Evolutionary conservation across 1,284 basidiomycete genomes (phyloP).

Genomic region (Irpex lacteus): DNA sequence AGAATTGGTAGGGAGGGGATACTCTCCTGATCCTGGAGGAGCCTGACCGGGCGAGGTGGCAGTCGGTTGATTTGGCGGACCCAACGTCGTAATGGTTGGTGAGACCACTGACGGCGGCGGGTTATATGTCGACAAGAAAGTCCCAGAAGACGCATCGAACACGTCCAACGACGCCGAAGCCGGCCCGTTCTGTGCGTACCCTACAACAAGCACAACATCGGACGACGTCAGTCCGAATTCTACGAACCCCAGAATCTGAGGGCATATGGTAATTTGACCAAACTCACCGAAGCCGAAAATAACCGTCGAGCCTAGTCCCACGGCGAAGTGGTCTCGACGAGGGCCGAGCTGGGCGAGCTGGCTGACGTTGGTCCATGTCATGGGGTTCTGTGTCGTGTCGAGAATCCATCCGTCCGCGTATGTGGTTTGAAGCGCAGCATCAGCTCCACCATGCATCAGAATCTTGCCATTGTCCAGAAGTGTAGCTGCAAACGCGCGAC

Average conservation of each 20-base stretch:
- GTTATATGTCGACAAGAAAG: slow-evolving; percentile 40
- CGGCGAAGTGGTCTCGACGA: slow-evolving; percentile 72
- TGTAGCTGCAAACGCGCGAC: slow-evolving; percentile 66
- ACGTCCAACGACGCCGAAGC: slow-evolving; percentile 50
- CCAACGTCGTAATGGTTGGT: slow-evolving; percentile 37
- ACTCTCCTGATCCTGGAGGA: slow-evolving; percentile 10
- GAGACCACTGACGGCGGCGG: slow-evolving; percentile 35
- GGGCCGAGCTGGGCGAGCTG: slow-evolving; percentile 54
- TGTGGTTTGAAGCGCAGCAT: slow-evolving; percentile 50
- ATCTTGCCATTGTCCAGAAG: slow-evolving; percentile 53
- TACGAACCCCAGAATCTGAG: neutral
- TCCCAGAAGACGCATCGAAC: slow-evolving; percentile 42
- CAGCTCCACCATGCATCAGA: slow-evolving; percentile 78
- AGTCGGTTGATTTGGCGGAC: slow-evolving; percentile 19
- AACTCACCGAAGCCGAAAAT: slow-evolving; percentile 77
- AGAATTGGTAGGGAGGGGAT: slow-evolving; percentile 9
- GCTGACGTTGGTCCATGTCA: slow-evolving; percentile 53
- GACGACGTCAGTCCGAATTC: neutral
- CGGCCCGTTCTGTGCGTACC: slow-evolving; percentile 52
- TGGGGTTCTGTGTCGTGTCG: slow-evolving; percentile 53
- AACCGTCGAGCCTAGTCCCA: slow-evolving; percentile 57
- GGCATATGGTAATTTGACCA: neutral
- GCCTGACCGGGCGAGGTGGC: slow-evolving; percentile 5
- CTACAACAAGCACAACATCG: slow-evolving; percentile 34
- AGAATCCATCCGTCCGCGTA: slow-evolving; percentile 76